Conservation (phyloP, 495 filamentous ascomycete species). For the Hypoxylon fuscum region DNA sequence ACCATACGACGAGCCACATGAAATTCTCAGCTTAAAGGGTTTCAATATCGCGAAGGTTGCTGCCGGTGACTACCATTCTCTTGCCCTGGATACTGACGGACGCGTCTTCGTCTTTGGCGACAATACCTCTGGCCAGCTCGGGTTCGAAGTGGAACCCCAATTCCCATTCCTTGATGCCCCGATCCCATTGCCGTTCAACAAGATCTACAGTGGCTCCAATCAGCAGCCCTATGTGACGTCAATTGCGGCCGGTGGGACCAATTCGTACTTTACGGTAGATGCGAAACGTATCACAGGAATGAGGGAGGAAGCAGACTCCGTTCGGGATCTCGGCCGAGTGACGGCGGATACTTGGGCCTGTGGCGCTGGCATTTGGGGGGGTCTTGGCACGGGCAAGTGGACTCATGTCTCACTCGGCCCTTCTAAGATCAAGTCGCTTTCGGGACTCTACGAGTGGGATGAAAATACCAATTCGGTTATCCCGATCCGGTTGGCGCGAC, state of each 20-base stretch:
- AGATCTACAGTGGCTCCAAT: constrained; percentile 72
- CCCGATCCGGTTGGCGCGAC: constrained; percentile 77
- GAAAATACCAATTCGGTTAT: constrained; percentile 70
- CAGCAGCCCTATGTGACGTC: constrained; percentile 69
- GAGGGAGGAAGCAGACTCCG: constrained; percentile 50
- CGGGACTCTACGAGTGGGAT: constrained; percentile 84
- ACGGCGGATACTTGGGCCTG: constrained; percentile 84
- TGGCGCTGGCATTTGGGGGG: constrained; percentile 84
- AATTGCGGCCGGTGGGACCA: constrained; percentile 84
- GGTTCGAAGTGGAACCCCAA: constrained; percentile 71
- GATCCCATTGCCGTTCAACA: constrained; percentile 69
- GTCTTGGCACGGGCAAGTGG: constrained; percentile 87
- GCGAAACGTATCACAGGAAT: constrained; percentile 62
- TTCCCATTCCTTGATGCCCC: constrained; percentile 73
- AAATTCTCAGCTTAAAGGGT: constrained; percentile 63
- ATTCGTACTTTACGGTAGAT: constrained; percentile 87
- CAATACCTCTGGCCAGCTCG: constrained; percentile 87
- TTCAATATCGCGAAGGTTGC: constrained; percentile 73
- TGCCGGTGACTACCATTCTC: constrained; percentile 85
- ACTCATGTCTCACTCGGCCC: constrained; percentile 83
- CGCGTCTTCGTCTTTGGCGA: constrained; percentile 89
- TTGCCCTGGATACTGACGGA: constrained; percentile 77
- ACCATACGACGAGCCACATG: constrained; percentile 80
- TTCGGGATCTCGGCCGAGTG: constrained; percentile 54
- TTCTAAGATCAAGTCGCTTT: constrained; percentile 83